Evolutionary conservation across 208 protist species (phyloP).

Genomic region (Leishmania guyanensis): DNA sequence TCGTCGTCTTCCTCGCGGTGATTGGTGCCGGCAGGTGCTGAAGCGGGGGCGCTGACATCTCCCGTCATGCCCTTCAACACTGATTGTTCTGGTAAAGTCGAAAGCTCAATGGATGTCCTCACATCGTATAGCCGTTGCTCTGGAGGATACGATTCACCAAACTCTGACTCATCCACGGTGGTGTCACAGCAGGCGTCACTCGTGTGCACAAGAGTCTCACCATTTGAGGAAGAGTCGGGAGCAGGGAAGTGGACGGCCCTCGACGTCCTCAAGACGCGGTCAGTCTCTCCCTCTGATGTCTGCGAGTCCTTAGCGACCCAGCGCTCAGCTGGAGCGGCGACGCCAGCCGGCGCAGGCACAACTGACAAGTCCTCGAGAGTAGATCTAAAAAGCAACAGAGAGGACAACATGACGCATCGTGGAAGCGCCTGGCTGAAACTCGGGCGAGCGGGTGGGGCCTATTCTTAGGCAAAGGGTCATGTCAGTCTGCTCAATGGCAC

Average conservation of each 20-base stretch:
- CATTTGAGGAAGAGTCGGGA: slow-evolving; percentile 12
- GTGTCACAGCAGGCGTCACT: background rate
- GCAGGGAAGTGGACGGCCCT: background rate
- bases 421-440: background rate
- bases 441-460: background rate
- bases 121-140: background rate
- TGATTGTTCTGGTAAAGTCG: background rate
- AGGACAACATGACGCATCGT: background rate
- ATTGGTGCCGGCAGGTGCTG: background rate
- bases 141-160: background rate
- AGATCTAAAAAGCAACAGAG: background rate
- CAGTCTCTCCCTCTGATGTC: background rate
- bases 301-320: background rate
- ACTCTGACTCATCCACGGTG: background rate
- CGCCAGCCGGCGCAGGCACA: background rate
- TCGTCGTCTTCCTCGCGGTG: background rate
- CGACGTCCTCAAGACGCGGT: background rate
- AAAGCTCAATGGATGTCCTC: slow-evolving; percentile 12
- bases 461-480: background rate
- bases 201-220: slow-evolving; percentile 1
- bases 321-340: background rate
- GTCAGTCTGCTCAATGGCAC: background rate
- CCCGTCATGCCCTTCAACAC: background rate
- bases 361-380: background rate
- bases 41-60: background rate